Conservation (phyloP, 108 stramenopile species). For the Discostella stelligeroides region DNA sequence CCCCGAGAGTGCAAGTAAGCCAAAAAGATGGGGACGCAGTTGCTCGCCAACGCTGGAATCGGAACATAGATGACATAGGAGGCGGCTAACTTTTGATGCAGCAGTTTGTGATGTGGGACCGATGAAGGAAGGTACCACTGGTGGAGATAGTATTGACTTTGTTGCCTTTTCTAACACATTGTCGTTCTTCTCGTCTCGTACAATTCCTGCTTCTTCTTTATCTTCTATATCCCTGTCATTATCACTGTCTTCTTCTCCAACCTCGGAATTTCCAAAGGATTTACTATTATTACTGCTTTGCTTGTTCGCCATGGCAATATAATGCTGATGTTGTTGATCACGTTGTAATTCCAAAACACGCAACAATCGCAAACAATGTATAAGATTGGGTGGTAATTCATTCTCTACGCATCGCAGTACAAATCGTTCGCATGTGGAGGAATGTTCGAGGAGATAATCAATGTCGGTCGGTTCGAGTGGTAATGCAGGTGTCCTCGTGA, state of each 20-base stretch:
- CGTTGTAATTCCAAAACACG: conserved; percentile 93
- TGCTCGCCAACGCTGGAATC: conserved; percentile 90
- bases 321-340: conserved; percentile 51
- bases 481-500: background rate
- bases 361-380: conserved; percentile 91
- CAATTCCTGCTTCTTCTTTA: conserved; percentile 18
- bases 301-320: too few species aligned
- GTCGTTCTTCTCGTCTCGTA: conserved; percentile 19
- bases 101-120: conserved; percentile 54
- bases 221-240: conserved; percentile 13
- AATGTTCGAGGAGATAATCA: conserved; percentile 69
- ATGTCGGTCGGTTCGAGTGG: conserved; percentile 50
- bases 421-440: conserved; percentile 75
- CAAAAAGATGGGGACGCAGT: conserved; percentile 91
- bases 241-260: too few species aligned
- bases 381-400: conserved; percentile 93
- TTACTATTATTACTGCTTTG: too few species aligned
- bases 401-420: conserved; percentile 90
- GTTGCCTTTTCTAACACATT: conserved; percentile 1
- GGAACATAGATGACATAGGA: conserved; percentile 83
- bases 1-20: conserved; percentile 84
- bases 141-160: conserved; percentile 15
- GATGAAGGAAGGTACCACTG: conserved; percentile 21
- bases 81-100: conserved; percentile 74
- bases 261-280: too few species aligned